These are phyloP conservation scores for Xylaria sp. DNA, from an alignment of 2,329 filamentous ascomycete species.

Conservation along the genomic window DNA sequence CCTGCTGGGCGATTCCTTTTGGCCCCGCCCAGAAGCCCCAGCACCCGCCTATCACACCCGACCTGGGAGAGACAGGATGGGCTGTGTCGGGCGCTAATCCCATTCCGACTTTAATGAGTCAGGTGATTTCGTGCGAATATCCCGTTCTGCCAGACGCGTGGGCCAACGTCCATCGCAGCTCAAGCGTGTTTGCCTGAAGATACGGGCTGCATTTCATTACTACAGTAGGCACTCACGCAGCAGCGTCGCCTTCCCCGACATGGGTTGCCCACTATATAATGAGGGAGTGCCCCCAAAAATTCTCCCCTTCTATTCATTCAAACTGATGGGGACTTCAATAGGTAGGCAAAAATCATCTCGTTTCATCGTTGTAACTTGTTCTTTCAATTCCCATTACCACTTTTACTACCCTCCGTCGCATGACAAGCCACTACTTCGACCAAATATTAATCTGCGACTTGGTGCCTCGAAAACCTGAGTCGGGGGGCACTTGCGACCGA, in stretches of 20 bases:
- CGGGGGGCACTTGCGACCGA: constrained; percentile 31
- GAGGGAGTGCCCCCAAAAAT: constrained; percentile 37
- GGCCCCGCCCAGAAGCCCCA: constrained; percentile 21
- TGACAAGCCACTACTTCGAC: constrained; percentile 28
- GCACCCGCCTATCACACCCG: constrained; percentile 38
- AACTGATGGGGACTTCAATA: constrained; percentile 41
- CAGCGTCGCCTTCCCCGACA: constrained; percentile 33
- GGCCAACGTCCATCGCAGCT: constrained; percentile 46
- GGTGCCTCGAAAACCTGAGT: constrained; percentile 7
- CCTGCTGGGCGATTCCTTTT: constrained; percentile 39
- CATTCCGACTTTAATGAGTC: constrained; percentile 40
- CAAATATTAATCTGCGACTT: constrained; percentile 8
- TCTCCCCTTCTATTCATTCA: constrained; percentile 37
- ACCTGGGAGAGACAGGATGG: constrained; percentile 31
- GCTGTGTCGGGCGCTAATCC: constrained; percentile 39
- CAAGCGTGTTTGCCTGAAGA: constrained; percentile 49
- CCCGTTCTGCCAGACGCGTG: constrained; percentile 45
- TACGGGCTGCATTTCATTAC: constrained; percentile 34
- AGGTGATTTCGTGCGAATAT: constrained; percentile 47
- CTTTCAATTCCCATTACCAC: constrained; percentile 29
- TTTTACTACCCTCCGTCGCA: constrained; percentile 26
- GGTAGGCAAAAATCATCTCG: constrained; percentile 44
- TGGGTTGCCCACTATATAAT: constrained; percentile 41
- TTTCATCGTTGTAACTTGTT: constrained; percentile 36
- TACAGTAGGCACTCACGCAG: constrained; percentile 34